Percentiles rank a stretch among this genome's conserved stretches.
phyloP scores from a whole-genome alignment of 371 early-diverging fungal genomes.

The Syncephalastrum sp. region DNA sequence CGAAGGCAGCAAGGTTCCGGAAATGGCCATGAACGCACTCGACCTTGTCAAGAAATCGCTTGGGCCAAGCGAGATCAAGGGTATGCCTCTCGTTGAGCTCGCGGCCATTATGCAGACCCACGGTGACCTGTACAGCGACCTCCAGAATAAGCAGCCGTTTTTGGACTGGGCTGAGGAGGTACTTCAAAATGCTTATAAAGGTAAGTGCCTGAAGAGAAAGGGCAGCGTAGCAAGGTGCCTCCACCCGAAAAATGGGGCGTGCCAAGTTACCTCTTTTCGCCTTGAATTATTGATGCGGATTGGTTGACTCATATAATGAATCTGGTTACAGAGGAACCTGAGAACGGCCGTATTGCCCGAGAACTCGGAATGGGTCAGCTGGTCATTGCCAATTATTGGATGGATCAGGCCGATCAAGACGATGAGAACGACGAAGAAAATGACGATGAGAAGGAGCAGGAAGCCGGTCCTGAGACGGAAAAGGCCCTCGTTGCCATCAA shows the following conservation, averaged over 20 bases:
- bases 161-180: constrained; percentile 34
- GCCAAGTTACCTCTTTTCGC: neutral
- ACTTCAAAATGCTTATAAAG: constrained; percentile 25
- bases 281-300: neutral
- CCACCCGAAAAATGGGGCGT: neutral
- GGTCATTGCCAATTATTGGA: constrained; percentile 37
- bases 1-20: too few relatives aligned
- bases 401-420: constrained; percentile 30
- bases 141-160: constrained; percentile 25
- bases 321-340: constrained; percentile 26
- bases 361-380: constrained; percentile 36
- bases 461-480: constrained; percentile 24
- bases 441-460: constrained; percentile 20
- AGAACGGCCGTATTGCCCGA: constrained; percentile 29
- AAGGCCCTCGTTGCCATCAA: constrained; percentile 36
- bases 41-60: too few relatives aligned
- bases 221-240: neutral
- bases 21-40: too few relatives aligned
- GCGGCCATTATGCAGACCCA: constrained; percentile 34
- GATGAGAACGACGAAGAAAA: constrained; percentile 30
- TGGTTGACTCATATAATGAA: neutral
- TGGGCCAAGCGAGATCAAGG: too few relatives aligned
- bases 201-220: constrained; percentile 8
- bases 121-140: constrained; percentile 25
- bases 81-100: constrained; percentile 24